Base-by-base conservation (phyloP, 106 monocot species). In the Dioscorea zingiberensis region DNA sequence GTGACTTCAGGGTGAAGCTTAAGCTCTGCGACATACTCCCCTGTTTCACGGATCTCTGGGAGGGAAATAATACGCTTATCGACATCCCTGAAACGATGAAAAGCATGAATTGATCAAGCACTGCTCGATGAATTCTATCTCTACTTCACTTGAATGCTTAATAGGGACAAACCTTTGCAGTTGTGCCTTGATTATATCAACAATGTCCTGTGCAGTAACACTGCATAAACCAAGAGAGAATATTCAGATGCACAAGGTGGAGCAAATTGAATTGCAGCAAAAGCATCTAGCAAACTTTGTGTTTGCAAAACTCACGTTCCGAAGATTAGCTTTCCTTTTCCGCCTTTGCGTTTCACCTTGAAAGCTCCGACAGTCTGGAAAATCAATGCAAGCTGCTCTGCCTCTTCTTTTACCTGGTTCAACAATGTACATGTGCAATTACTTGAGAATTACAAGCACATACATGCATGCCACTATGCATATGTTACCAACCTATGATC, bases 181-280 rank as follows among this genome's bases (percentile, higher is more conserved):
- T 58, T 98, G 97, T n/a, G 92, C 85, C 77, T 86, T 92, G 59
- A 98, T 98, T 27, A 98, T 93, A 73, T 93, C 92, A 9, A 81
- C 92, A 27, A 98, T 63, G 82, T 98, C 97, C 74, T 86, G 92
- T 29, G 92, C 72, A 17, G 92, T 92, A 27, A 98, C 97, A 69
- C 97, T 98, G 79, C 15, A 10, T 44, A 67, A 72, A 45, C 27
- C 0, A 24, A 57, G n/a, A 25, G 51, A 9, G 24, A 59, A 47
- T 21, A 7, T 22, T 38, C 27, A 58, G 23, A 44, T 21, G 27
- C 27, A 23, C 25, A 26, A n/a, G 9, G 16, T 26, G 59, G 25
- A 26, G 11, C 25, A 59, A 59, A 26, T 59, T 59, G 16, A 15
- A 11, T 55, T 22, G 23, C 22, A 24, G n/a, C 51, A 51, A 51